Percentiles rank a stretch among this genome's conserved stretches.
These are phyloP conservation scores for Talaromyces verruculosus DNA, from an alignment of 2,329 filamentous ascomycete genomes.

Conservation along the genomic window DNA sequence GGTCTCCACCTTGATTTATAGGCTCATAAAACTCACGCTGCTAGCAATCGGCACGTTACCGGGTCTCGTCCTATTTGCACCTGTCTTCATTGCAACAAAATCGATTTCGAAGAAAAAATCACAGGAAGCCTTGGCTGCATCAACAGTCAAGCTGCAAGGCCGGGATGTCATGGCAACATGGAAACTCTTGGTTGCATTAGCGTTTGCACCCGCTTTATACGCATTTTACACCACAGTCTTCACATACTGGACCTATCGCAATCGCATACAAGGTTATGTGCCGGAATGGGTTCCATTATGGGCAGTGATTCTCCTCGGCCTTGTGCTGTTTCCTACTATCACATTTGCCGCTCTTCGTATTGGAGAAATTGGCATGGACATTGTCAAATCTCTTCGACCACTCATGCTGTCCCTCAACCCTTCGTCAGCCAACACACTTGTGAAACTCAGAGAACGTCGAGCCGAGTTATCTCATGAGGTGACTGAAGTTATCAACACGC, in stretches of 20 bases:
- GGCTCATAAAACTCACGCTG: conserved; percentile 72
- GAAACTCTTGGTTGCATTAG: conserved; percentile 87
- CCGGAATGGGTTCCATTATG: conserved; percentile 79
- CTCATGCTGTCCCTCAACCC: conserved; percentile 83
- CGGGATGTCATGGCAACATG: conserved; percentile 90
- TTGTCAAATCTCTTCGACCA: conserved; percentile 88
- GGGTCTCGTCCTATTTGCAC: conserved; percentile 81
- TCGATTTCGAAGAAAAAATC: conserved; percentile 79
- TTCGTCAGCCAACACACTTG: conserved; percentile 77
- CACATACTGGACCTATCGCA: conserved; percentile 74
- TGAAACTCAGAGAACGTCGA: conserved; percentile 71
- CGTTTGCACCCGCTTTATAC: conserved; percentile 77
- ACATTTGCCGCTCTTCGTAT: conserved; percentile 93
- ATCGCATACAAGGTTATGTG: conserved; percentile 78
- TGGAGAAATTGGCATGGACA: conserved; percentile 98
- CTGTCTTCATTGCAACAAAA: conserved; percentile 82
- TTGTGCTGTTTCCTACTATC: conserved; percentile 79
- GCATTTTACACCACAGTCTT: conserved; percentile 75
- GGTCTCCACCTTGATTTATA: conserved; percentile 73
- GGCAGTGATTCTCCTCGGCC: conserved; percentile 70
- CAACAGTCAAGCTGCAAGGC: conserved; percentile 83
- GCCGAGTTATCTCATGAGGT: conserved; percentile 76
- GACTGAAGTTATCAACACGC: conserved; percentile 87
- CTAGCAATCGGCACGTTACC: conserved; percentile 80
- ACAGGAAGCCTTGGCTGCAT: conserved; percentile 77